Evolutionary conservation across 2,329 filamentous ascomycete genomes (phyloP).

Genomic region (Claviceps monticola): DNA sequence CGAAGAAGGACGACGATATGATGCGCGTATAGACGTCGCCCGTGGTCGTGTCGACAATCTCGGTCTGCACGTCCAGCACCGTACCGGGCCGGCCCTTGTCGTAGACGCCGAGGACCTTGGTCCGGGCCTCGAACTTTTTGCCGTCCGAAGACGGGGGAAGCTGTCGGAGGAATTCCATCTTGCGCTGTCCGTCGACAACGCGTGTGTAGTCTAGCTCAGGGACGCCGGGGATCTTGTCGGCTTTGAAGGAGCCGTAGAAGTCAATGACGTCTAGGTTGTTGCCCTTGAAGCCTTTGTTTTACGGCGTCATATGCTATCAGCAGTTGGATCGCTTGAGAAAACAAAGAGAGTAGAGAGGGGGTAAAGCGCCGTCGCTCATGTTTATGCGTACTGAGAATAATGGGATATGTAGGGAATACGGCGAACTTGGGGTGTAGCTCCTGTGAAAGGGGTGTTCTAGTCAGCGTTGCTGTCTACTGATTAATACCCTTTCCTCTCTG

Average conservation of each 20-base stretch:
- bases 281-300: slow-evolving; percentile 54
- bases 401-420: slow-evolving; percentile 79
- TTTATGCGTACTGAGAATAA: slow-evolving; percentile 54
- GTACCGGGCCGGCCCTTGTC: slow-evolving; percentile 78
- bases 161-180: slow-evolving; percentile 62
- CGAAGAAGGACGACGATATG: slow-evolving; percentile 61
- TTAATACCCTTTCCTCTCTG: no score
- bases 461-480: neutral
- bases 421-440: slow-evolving; percentile 78
- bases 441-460: slow-evolving; percentile 25
- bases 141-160: slow-evolving; percentile 60
- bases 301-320: no score
- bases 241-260: slow-evolving; percentile 62
- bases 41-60: slow-evolving; percentile 55
- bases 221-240: slow-evolving; percentile 56
- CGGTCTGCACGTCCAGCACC: slow-evolving; percentile 66
- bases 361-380: no score
- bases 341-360: neutral
- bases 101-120: slow-evolving; percentile 71
- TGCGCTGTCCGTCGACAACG: slow-evolving; percentile 74
- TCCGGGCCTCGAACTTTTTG: slow-evolving; percentile 59
- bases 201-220: slow-evolving; percentile 62
- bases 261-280: slow-evolving; percentile 64
- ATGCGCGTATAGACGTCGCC: slow-evolving; percentile 60
- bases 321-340: no score